Conservation (phyloP, 371 early-diverging fungal genomes). For the Mucor indicus region DNA sequence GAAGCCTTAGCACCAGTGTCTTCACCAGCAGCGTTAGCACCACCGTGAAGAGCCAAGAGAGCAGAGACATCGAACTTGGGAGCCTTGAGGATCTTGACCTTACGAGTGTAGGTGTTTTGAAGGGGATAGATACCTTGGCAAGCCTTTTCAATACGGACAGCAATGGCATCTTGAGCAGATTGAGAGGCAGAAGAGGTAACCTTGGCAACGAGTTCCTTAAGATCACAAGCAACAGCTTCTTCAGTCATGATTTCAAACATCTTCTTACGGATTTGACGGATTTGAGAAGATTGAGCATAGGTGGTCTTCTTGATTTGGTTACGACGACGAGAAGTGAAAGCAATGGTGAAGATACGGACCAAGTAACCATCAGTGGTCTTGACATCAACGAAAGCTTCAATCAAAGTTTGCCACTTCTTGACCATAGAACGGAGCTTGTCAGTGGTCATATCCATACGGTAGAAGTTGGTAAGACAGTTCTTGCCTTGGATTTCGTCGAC, state of each 20-base stretch:
- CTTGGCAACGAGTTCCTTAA: slow-evolving; percentile 97
- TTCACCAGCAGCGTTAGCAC: slow-evolving; percentile 61
- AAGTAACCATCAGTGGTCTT: slow-evolving; percentile 99
- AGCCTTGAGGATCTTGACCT: slow-evolving; percentile 99
- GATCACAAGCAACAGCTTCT: slow-evolving; percentile 87
- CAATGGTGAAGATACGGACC: slow-evolving; percentile 96
- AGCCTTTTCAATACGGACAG: slow-evolving; percentile 97
- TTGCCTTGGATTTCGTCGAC: slow-evolving; percentile 97
- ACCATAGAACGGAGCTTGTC: slow-evolving; percentile 99
- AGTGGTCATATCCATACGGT: slow-evolving; percentile 99
- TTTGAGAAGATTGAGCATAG: slow-evolving; percentile 96
- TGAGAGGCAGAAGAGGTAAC: slow-evolving; percentile 65
- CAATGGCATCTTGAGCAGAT: slow-evolving; percentile 72
- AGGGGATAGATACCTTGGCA: slow-evolving; percentile 98
- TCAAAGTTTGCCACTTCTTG: slow-evolving; percentile 99
- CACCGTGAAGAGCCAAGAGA: slow-evolving; percentile 95
- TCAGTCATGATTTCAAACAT: slow-evolving; percentile 98
- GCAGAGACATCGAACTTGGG: slow-evolving; percentile 96
- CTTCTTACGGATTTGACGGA: slow-evolving; percentile 99
- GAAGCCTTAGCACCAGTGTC: slow-evolving; percentile 74
- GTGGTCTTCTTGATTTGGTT: slow-evolving; percentile 98
- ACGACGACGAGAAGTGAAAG: slow-evolving; percentile 94
- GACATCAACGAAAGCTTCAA: slow-evolving; percentile 98
- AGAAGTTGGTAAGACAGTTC: slow-evolving; percentile 99
- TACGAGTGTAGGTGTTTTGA: slow-evolving; percentile 97